Conservation (phyloP, 108 stramenopile genomes). For the Fistulifera solaris region DNA sequence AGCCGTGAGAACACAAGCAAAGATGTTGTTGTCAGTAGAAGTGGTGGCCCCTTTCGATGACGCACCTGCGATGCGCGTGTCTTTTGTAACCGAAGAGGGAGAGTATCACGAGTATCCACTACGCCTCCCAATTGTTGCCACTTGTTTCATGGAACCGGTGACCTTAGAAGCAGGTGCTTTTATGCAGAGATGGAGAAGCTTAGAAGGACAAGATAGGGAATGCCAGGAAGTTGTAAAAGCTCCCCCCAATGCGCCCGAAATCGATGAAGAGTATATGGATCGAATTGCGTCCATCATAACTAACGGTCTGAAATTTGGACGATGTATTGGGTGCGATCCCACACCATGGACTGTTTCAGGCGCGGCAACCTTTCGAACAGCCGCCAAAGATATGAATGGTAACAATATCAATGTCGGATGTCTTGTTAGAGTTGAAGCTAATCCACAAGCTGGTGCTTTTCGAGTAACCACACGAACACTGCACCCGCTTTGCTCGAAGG, state of each 20-base stretch:
- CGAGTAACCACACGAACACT: slow-evolving; percentile 82
- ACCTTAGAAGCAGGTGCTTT: slow-evolving; percentile 73
- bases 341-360: slow-evolving; percentile 87
- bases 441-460: slow-evolving; percentile 82
- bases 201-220: slow-evolving; percentile 84
- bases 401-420: slow-evolving; percentile 88
- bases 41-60: slow-evolving; percentile 86
- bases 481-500: slow-evolving; percentile 83
- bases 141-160: slow-evolving; percentile 88
- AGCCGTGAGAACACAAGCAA: slow-evolving; percentile 76
- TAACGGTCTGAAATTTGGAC: slow-evolving; percentile 80
- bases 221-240: slow-evolving; percentile 88
- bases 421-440: slow-evolving; percentile 83
- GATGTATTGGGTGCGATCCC: slow-evolving; percentile 76
- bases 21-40: slow-evolving; percentile 73
- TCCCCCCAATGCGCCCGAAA: slow-evolving; percentile 57
- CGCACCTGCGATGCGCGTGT: slow-evolving; percentile 80
- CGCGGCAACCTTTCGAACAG: slow-evolving; percentile 79
- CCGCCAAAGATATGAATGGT: slow-evolving; percentile 78
- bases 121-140: slow-evolving; percentile 86
- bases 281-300: slow-evolving; percentile 72
- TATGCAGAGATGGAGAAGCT: slow-evolving; percentile 87
- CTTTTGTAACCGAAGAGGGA: slow-evolving; percentile 76
- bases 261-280: slow-evolving; percentile 81
- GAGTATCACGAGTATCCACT: slow-evolving; percentile 77